Evolutionary conservation across 2,329 filamentous ascomycete species (phyloP), one percentile per base, ranked within the genome.

Genomic region (Mollisiaceae sp.): DNA sequence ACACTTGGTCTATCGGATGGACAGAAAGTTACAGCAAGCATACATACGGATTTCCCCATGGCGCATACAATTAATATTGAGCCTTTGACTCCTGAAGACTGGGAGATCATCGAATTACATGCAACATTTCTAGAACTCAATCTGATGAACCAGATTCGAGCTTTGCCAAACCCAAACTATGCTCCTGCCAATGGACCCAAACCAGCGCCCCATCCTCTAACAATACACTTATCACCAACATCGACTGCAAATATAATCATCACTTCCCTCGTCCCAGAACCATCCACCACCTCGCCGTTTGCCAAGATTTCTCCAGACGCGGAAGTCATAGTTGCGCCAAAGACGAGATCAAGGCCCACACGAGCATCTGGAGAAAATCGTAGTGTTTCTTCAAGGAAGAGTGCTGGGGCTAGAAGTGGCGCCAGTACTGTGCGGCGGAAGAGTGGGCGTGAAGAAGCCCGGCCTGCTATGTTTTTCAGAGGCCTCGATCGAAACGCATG

Each of bases 91-190:
- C 89, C 94, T 1, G 93, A 96, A 65, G 95, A 99, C 77, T 99
- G 95, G 95, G 95, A 99, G 79, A 97, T 98, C 74, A 98, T 99
- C 73, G 95, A 99, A 78, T 83, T 99, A 1, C 95, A 99, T 81
- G 95, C 95, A 5, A 95, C 91, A 18, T 99, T 98, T 75, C 83
- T 99, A 59, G 95, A 99, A 76, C 84, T 97, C 70, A 98, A 99
- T 77, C 88, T 99, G 60, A 83, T 97, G 38, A 91, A 90, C 54
- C 95, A 99, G 80, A 94, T 99, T 72, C 90, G 95, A 73, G 94
- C 94, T 20, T 83, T 99, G 24, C 94, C 94, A 27, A 98, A 97
- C 77, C 94, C 94, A 20, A 82, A 85, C 27, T 91, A 88, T 76
- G 82, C 80, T 52, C 81, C 83, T 27, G 77, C 81, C 4, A 81